Evolutionary conservation across 192 early-diverging fungal genomes (phyloP), one percentile per base, ranked within the genome.

Genomic region (Chytriomyces hyalinus): DNA sequence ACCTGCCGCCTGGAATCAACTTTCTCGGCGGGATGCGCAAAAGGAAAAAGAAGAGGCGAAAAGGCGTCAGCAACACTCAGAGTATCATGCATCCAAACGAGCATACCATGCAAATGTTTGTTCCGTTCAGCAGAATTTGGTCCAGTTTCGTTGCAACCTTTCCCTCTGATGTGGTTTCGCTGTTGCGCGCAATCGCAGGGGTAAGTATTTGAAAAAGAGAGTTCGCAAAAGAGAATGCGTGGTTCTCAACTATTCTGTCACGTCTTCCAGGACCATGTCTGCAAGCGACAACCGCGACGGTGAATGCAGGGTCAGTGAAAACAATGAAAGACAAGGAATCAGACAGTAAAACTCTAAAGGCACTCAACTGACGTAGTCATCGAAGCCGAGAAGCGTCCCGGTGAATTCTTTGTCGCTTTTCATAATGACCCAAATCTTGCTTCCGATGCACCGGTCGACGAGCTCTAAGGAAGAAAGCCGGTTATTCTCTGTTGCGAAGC

Each of bases 361-460:
- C 63, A 87, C 86, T 78, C 84, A 75, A 92, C 89, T 98, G 77
- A 98, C 96, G 87, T 91, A 99, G 84, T 99, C 97, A 79, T 99
- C 97, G 83, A 99, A 99, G n/a, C 95, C 95, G 4, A 96, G 86
- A 70, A 99, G 87, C 17, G 94, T 97, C 8, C 97, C 97, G 20
- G 92, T 91, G 81, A 99, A 99, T 84, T 99, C 97, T 85, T 94
- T 96, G 74, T 98, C 95, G 20, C 89, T 88, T 86, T 98, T 98
- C 96, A 99, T 96, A 57, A 97, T 82, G 0, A 99, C 96, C 96
- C 96, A 97, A 72, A 99, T 96, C 77, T 92, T 89, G 69, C 95
- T 96, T 26, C 96, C 96, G 69, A 98, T 96, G 85, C 97, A 99
- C 79, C 96, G 93, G 84, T 99, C 97, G 70, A 99, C 96, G 53